Conservation (phyloP, 176 grass and related monocot species). For the Thinopyrum elongatum region DNA sequence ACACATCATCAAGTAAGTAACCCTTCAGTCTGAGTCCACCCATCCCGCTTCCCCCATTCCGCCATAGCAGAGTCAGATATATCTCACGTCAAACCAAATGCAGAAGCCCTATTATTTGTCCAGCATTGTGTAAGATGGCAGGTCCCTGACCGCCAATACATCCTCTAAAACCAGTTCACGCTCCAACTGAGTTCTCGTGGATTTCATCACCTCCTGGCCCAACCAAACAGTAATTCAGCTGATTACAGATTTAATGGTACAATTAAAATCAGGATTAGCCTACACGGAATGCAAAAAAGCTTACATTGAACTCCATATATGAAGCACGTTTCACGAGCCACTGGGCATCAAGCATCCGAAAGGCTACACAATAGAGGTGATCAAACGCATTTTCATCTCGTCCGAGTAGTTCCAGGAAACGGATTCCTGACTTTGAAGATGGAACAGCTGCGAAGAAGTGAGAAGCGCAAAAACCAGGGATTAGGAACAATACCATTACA, state of each 20-base stretch:
- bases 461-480: not conserved
- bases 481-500: not conserved
- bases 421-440: constrained; percentile 63
- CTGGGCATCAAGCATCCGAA: constrained; percentile 81
- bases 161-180: constrained; percentile 79
- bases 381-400: constrained; percentile 83
- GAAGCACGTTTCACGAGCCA: constrained; percentile 91
- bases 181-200: constrained; percentile 79
- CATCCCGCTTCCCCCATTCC: not conserved
- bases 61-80: not conserved
- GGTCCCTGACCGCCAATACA: constrained; percentile 55
- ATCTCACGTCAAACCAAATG: not conserved
- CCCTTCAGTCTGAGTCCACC: not conserved
- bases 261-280: not conserved
- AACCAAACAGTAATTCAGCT: constrained; percentile 6
- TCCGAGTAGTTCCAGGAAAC: constrained; percentile 74
- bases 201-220: constrained; percentile 85
- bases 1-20: not conserved
- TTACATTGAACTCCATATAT: constrained; percentile 98
- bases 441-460: constrained; percentile 44
- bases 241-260: not conserved
- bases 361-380: constrained; percentile 85
- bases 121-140: constrained; percentile 89
- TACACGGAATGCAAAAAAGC: not conserved
- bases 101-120: constrained; percentile 22